Conservation (phyloP, 257 asterid species). For the Lycium ferocissimum region DNA sequence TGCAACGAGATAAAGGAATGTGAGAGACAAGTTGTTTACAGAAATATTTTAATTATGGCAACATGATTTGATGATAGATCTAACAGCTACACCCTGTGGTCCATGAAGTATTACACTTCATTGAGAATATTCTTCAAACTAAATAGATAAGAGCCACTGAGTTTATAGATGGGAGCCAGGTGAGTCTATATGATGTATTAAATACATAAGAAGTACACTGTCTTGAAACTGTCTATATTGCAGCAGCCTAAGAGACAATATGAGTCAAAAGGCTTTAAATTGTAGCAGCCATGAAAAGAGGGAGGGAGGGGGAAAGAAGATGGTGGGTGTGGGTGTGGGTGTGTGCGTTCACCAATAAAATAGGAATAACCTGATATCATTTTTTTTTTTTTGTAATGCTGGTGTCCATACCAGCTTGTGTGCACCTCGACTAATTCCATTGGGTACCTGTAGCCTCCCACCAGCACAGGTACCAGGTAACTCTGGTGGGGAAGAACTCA, state of each 20-base stretch:
- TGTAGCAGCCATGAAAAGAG: neutral
- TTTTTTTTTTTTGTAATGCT: neutral
- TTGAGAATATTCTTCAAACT: neutral
- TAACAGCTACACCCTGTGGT: neutral
- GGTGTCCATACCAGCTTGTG: neutral
- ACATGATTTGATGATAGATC: neutral
- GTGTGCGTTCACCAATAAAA: neutral
- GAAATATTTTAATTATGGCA: neutral
- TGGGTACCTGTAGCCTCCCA: neutral
- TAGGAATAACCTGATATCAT: neutral
- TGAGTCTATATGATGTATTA: neutral
- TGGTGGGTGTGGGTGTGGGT: neutral
- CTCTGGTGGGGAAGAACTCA: neutral
- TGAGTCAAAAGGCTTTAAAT: neutral
- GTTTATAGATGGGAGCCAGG: constrained; percentile 11
- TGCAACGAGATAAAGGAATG: constrained; percentile 46
- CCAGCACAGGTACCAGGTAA: neutral
- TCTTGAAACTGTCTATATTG: neutral
- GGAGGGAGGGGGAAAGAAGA: neutral
- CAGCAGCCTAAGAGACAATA: neutral
- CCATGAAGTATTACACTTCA: neutral
- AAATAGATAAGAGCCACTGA: neutral
- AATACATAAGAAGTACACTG: neutral
- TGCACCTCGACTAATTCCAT: neutral
- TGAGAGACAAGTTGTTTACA: neutral